Evolutionary conservation across 768 basidiomycete genomes (phyloP), one percentile per base, ranked within the genome.

Genomic region (Rhizopogon rudus): DNA sequence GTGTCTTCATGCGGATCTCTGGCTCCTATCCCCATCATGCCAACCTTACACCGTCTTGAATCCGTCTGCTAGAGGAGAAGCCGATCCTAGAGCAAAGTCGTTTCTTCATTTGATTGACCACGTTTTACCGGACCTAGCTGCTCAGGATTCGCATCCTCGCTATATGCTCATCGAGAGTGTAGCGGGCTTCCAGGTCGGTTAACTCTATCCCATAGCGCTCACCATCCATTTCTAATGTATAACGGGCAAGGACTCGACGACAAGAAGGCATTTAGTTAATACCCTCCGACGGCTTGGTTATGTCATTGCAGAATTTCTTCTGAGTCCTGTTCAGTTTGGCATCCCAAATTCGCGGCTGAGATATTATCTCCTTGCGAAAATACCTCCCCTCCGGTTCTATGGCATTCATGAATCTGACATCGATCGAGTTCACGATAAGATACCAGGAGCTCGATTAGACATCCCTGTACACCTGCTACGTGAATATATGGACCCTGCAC

Each of bases 21-120:
- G 91, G 90, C 77, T 92, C 16, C 68, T 91, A 44, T 91, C 90
- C 0, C 91, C 90, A 5, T 82, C 89, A 6, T 93, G 90, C 66
- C 90, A 92, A 63, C 91, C 91, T 0, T 92, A 91, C 62, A 91
- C 91, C 0, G 80, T 89, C 2, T 72, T 93, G 51, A 91, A 89
- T 63, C 83, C 87, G 3, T 73, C 77, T 13, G 86, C 87, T 8
- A 85, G 84, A 72, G 88, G 87, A 9, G 80, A 78, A 7, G 70
- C 71, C 10, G 91, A 93, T 71, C 86, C 89, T 10, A 81, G 89
- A 13, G 89, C 89, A 7, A 75, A 77, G 57, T 88, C 87, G 0
- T 93, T 92, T 67, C 74, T 91, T 20, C 83, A 88, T 66, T 77
- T 93, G 40, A 73, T 91, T 41, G 75, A 81, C 56, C 65, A 67